Evolutionary conservation across 495 filamentous ascomycete species (phyloP), one percentile per base, ranked within the genome.

Genomic region (Lichenothelia convexa): DNA sequence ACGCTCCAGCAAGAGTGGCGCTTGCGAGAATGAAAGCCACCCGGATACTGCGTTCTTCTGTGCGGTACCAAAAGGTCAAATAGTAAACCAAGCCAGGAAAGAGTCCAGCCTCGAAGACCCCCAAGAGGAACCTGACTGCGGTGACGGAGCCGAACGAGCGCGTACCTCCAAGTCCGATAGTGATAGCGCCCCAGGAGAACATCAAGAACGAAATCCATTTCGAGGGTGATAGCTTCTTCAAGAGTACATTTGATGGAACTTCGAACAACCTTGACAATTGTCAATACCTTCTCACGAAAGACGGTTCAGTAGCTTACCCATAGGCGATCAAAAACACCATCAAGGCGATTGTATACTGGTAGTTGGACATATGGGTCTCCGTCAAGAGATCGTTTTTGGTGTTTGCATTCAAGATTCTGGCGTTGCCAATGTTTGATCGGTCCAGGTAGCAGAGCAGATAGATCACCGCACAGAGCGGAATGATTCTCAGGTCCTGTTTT

Each of bases 1-100:
- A 73, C 13, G 77, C 79, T 4, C 81, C 81, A 2, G 80, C 74
- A 9, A 84, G 60, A 1, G 81, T 80, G 2, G 81, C 70, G 29
- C 67, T 77, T 36, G 78, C 75, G 51, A 86, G 86, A 3, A 86
- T 62, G 46, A 82, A 82, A 0, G 74, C 71, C 3, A 81, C 73
- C 18, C 81, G 69, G 21, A 83, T 59, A 5, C 78, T 80, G 16
- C 83, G 67, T 45, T 85, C 78, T 5, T 65, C 63, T 42, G 78
- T 76, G 31, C 67, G 73, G 49, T 84, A 85, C 55, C 83, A 81
- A 35, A 82, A 65, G 1, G 73, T 80, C 13, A 85, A 59, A 42
- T 72, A 70, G 27, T 69, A 48, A 23, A 64, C 61, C 13, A 70
- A 55, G 19, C 68, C 68, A 0, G 81, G 81, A 45, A 86, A 82